Evolutionary conservation across 345 rosid genomes (phyloP), one percentile per base, ranked within the genome.

Genomic region (Salix caprea): DNA sequence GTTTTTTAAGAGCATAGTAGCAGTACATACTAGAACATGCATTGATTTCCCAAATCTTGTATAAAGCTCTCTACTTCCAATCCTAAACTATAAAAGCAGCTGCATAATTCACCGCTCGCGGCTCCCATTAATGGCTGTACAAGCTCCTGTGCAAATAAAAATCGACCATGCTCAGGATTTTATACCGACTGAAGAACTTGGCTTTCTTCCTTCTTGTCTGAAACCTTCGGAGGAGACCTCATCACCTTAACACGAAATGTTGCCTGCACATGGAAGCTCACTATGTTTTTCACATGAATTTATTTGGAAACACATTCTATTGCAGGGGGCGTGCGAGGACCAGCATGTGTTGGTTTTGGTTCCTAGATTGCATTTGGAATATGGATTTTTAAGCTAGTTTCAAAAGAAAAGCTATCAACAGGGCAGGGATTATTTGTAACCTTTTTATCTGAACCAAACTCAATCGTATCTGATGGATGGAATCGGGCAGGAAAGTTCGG

Each of bases 401-500:
- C 70, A 67, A 8, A 48, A 39, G 32, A 64, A 16, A 48, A 32
- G 19, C 40, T 14, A 68, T 67, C 46, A 50, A 30, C 23, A 39
- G 40, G 44, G 52, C 18, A 24, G 30, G 14, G 12, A 23, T 64
- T 72, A 34, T 58, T 60, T 56, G 9, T 64, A 69, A 92, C 94
- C 92, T 85, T 84, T 32, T 86, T 83, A 77, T 93, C 89, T 6
- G 91, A 90, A 69, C 97, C 97, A 67, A 93, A 90, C 80, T 87
- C 90, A 18, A 93, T 85, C 67, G 75, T 48, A 73, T 92, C 88
- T 0, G 92, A 86, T 15, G 94, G 82, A 80, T 56, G 89, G 67
- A 96, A 72, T 78, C 91, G 86, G 19, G 90, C 77, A 2, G 90
- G 89, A 66, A 68, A 77, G 78, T 91, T 90, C 2, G 94, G 92